These are phyloP conservation scores for Populus euphratica DNA, from an alignment of 345 rosid genomes.

Conservation along the genomic window DNA sequence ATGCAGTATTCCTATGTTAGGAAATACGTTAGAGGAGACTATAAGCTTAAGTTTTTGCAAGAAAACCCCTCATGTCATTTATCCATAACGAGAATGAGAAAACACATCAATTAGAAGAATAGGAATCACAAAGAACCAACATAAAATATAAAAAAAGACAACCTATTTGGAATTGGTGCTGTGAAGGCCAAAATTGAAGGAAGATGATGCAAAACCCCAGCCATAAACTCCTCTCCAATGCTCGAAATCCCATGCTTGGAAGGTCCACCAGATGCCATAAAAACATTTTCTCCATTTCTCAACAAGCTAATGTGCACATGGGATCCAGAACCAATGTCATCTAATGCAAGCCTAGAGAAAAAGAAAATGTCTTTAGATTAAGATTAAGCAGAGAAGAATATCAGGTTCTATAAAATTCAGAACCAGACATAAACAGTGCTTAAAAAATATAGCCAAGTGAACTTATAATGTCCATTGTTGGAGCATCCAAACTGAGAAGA, in stretches of 20 bases:
- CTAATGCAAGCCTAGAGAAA: slow-evolving; percentile 59
- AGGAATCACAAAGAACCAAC: not conserved
- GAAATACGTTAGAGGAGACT: no score
- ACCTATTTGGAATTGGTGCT: slow-evolving; percentile 95
- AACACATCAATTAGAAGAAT: not conserved
- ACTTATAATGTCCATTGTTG: not conserved
- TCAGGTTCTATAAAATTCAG: not conserved
- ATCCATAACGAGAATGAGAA: not conserved
- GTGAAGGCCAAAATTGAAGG: slow-evolving; percentile 82
- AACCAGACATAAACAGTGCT: not conserved
- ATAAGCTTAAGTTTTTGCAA: not conserved
- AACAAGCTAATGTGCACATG: slow-evolving; percentile 90
- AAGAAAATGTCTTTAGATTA: not conserved
- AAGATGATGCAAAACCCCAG: slow-evolving; percentile 84
- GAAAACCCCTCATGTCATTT: not conserved
- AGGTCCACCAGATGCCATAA: slow-evolving; percentile 59
- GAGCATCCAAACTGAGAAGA: not conserved
- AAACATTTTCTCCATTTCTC: slow-evolving; percentile 74
- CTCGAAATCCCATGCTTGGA: slow-evolving; percentile 73
- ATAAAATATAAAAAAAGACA: slow-evolving; percentile 4
- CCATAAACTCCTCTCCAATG: slow-evolving; percentile 76
- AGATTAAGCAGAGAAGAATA: not conserved
- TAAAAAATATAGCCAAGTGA: not conserved
- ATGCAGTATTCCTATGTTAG: no score
- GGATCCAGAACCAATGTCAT: slow-evolving; percentile 91